These are phyloP conservation scores for Themeda triandra DNA, from an alignment of 176 grass and related monocot species.

Conservation along the genomic window DNA sequence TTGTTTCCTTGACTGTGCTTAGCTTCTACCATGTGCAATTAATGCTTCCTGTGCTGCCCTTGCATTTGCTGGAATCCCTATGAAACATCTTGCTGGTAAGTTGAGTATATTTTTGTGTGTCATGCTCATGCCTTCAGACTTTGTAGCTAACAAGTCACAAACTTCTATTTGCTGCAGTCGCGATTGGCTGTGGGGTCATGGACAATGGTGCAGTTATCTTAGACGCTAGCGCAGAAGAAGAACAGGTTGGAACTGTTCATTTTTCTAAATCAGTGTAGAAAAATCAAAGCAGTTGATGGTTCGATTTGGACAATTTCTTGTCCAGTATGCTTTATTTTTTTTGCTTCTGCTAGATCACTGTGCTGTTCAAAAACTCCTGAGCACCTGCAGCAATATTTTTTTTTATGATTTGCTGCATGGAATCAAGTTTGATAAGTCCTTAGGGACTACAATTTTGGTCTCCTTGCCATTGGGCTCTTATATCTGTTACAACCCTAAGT, in stretches of 20 bases:
- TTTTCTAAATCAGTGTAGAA: neutral
- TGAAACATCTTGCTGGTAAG: conserved; percentile 92
- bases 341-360: neutral
- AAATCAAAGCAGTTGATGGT: neutral
- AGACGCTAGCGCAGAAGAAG: conserved; percentile 78
- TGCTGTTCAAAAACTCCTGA: neutral
- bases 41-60: conserved; percentile 88
- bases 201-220: conserved; percentile 59
- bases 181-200: conserved; percentile 79
- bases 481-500: neutral
- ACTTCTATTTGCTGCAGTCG: conserved; percentile 55
- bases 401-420: neutral
- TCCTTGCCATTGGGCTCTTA: neutral
- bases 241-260: conserved; percentile 45
- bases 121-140: neutral
- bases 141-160: conserved; percentile 21
- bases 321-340: neutral
- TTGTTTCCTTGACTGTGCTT: conserved; percentile 65
- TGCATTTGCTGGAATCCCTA: conserved; percentile 71
- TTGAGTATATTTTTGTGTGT: conserved; percentile 6
- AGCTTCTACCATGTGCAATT: conserved; percentile 94
- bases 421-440: neutral
- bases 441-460: neutral
- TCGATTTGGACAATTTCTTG: neutral
- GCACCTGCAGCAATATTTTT: neutral